Percentiles rank a stretch among this genome's conserved stretches.
Evolutionary conservation across 306 rosid species (phyloP).

Genomic region (Sicyos baderoa): DNA sequence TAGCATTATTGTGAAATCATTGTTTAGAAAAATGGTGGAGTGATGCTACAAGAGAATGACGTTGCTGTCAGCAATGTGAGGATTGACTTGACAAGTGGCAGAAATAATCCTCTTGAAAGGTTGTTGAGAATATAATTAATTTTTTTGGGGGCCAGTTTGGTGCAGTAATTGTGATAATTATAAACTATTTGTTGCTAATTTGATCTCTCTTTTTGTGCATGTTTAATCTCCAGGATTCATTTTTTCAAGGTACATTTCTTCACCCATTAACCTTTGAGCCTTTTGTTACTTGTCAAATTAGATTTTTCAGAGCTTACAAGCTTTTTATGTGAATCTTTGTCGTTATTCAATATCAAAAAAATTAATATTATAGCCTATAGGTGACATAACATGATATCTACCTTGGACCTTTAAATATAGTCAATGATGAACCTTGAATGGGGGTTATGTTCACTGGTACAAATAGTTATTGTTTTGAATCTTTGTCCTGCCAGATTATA

Average conservation of each 20-base stretch:
- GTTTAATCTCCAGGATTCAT: constrained; percentile 52
- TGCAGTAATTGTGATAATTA: constrained; percentile 13
- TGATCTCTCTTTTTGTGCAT: constrained; percentile 32
- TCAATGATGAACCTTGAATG: background rate
- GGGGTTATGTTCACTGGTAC: constrained; percentile 1
- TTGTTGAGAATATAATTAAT: constrained; percentile 24
- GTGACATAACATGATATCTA: background rate
- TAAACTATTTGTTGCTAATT: background rate
- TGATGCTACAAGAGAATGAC: constrained; percentile 68
- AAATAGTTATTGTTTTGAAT: background rate
- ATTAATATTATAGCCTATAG: background rate
- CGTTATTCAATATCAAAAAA: background rate
- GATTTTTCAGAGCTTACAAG: background rate
- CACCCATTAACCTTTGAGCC: background rate
- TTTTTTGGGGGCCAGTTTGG: background rate
- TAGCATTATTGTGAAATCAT: background rate
- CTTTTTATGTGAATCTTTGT: background rate
- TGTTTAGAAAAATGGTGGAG: constrained; percentile 70
- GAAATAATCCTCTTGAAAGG: constrained; percentile 81
- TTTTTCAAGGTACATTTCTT: constrained; percentile 67
- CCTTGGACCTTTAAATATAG: constrained; percentile 6
- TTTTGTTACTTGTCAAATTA: background rate
- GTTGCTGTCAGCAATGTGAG: constrained; percentile 64
- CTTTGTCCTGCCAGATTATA: background rate
- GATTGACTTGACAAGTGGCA: constrained; percentile 95